A percentile compares a stretch with the other conserved stretches of the same genome.
phyloP scores from a whole-genome alignment of 2,329 filamentous ascomycete genomes.

The Fusarium buharicum region DNA sequence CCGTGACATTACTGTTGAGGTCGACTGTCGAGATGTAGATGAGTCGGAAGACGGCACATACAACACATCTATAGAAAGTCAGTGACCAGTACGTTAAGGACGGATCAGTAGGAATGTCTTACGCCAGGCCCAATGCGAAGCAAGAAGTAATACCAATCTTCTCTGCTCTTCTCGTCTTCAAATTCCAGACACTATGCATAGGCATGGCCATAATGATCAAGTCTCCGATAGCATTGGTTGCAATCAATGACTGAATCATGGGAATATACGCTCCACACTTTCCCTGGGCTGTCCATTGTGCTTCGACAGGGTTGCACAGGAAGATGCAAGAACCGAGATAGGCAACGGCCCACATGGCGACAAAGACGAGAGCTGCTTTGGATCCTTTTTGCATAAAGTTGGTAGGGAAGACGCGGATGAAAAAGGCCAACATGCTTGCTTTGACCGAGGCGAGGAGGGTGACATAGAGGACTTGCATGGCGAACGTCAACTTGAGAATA shows the following conservation, averaged over 20 bases:
- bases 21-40: conserved; percentile 53
- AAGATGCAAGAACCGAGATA: conserved; percentile 56
- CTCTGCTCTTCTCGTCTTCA: conserved; percentile 51
- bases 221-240: conserved; percentile 53
- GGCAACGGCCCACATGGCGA: conserved; percentile 55
- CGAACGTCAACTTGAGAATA: conserved; percentile 45
- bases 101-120: conserved; percentile 7
- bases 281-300: conserved; percentile 54
- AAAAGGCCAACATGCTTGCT: conserved; percentile 45
- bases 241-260: conserved; percentile 52
- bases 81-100: neutral
- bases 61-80: conserved; percentile 46
- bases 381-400: conserved; percentile 43
- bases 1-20: conserved; percentile 50
- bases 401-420: conserved; percentile 45
- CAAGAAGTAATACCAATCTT: conserved; percentile 53
- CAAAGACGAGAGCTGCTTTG: conserved; percentile 50
- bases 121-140: conserved; percentile 52
- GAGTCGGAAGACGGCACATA: conserved; percentile 53
- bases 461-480: conserved; percentile 45
- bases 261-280: conserved; percentile 50
- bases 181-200: conserved; percentile 52
- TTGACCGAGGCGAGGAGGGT: conserved; percentile 43
- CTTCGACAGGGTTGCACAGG: conserved; percentile 58
- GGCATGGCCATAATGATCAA: conserved; percentile 53